Percentiles rank a stretch among this genome's conserved stretches.
Evolutionary conservation across 2,329 filamentous ascomycete species (phyloP).

Genomic region (Aschersonia sp.): DNA sequence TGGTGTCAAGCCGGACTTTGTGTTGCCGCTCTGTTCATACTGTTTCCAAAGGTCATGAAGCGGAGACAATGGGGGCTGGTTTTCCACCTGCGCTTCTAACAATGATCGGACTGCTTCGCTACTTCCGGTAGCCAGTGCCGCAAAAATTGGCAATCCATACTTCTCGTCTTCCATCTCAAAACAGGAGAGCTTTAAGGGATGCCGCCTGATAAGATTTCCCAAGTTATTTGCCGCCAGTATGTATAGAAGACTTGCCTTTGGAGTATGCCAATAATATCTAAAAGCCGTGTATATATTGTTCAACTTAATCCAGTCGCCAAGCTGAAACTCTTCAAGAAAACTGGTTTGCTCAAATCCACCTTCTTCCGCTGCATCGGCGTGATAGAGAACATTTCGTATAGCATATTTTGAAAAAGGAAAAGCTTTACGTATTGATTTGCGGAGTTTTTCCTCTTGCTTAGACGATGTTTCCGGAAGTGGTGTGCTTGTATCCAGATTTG

Average conservation of each 20-base stretch:
- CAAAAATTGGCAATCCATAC: too few species aligned
- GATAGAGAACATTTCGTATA: conserved; percentile 3
- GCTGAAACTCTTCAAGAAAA: conserved; percentile 1
- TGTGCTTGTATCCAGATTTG: neutral
- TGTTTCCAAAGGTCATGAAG: too few species aligned
- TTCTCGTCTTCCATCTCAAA: too few species aligned
- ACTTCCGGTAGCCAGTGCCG: too few species aligned
- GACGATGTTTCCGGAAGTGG: neutral
- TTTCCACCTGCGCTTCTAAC: too few species aligned
- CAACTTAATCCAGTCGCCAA: conserved; percentile 1
- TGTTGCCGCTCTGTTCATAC: too few species aligned
- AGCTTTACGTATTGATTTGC: neutral
- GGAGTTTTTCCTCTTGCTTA: neutral
- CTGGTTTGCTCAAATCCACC: rapidly evolving
- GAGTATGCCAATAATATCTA: neutral
- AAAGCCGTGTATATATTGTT: neutral
- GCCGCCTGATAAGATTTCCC: neutral
- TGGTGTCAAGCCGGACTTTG: too few species aligned
- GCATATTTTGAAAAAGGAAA: conserved; percentile 8
- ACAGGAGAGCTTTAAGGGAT: neutral
- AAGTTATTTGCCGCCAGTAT: neutral
- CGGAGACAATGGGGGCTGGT: too few species aligned
- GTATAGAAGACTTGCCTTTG: conserved; percentile 5
- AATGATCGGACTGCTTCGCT: too few species aligned
- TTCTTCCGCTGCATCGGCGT: conserved; percentile 5